Evolutionary conservation across 208 protist species (phyloP).

Genomic region (Trypanosoma caninum): DNA sequence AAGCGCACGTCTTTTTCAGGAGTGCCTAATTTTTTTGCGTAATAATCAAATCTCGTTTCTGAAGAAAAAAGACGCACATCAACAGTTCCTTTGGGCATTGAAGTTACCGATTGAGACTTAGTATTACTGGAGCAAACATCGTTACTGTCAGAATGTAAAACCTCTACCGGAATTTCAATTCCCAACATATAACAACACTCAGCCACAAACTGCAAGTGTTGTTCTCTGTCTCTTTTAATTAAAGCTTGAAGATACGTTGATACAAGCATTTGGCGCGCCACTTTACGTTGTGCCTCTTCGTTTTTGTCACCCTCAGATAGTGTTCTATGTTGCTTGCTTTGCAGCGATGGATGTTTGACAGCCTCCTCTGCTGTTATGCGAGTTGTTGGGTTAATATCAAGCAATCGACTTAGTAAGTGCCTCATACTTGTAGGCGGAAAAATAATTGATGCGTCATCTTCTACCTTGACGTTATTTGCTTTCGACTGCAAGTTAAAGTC

Average conservation of each 20-base stretch:
- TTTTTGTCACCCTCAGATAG: neutral
- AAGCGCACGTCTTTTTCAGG: slow-evolving; percentile 58
- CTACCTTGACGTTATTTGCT: neutral
- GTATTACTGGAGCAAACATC: neutral
- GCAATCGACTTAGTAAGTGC: slow-evolving; percentile 50
- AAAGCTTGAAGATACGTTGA: slow-evolving; percentile 48
- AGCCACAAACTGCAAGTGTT: slow-evolving; percentile 81
- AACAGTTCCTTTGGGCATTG: slow-evolving; percentile 52
- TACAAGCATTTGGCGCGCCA: slow-evolving; percentile 43
- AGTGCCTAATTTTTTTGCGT: slow-evolving; percentile 55
- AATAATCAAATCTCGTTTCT: slow-evolving; percentile 53
- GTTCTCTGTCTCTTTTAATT: slow-evolving; percentile 45
- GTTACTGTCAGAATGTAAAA: slow-evolving; percentile 25
- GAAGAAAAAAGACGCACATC: slow-evolving; percentile 62
- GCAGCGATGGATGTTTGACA: slow-evolving; percentile 57
- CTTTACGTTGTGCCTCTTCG: slow-evolving; percentile 49
- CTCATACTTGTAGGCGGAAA: slow-evolving; percentile 40
- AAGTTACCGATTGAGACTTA: neutral
- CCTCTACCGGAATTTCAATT: slow-evolving; percentile 56
- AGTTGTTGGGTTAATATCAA: slow-evolving; percentile 50
- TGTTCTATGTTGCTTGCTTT: neutral
- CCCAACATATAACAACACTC: slow-evolving; percentile 67
- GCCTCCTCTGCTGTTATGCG: slow-evolving; percentile 68
- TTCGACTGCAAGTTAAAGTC: neutral
- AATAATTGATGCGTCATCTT: neutral